Evolutionary conservation across 257 asterid genomes (phyloP), one percentile per base, ranked within the genome.

Genomic region (Thymus mandschuricus): DNA sequence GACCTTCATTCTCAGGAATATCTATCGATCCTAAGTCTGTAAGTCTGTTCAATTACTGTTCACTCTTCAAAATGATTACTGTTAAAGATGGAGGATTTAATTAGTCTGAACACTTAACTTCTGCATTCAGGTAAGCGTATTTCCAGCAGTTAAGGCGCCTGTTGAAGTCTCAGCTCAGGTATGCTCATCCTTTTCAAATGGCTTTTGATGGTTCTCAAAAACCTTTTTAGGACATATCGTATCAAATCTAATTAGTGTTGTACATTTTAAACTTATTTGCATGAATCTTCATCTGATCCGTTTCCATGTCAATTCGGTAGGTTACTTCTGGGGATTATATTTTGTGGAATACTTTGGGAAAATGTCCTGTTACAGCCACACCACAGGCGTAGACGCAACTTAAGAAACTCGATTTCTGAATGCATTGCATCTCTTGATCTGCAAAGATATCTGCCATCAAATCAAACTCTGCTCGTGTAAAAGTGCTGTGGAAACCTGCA

Each of bases 321-420:
- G 96, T 88, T 72, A 81, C 86, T 46, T 88, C 98, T 15, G 98
- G 98, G 75, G 97, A 94, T 60, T 94, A 94, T 76, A 86, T 91
- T 65, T 78, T 94, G 77, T 91, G 98, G 97, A 94, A 89, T 75
- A 94, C 98, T 33, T 62, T 94, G 80, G 98, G 98, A 56, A 86
- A 84, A 78, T 91, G 97, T 65, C 98, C 98, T 0, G 88, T 89
- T 71, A 88, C 88, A 30, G 91, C 95, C 74, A 82, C 89, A 66
- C 89, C 96, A 52, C 66, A 86, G 74, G 83, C 72, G 0, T 86
- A 82, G 82, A 75, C 21, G 75, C 8, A 55, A 59, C 51, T 6
- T 10, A 59, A 43, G 50, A 43, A 31, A 55, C 64, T 65, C 46
- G 15, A 65, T 56, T 13, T 70, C 40, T 35, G 50, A 21, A 54